Percentiles rank a stretch among this genome's conserved stretches.
Evolutionary conservation across 2,329 filamentous ascomycete genomes (phyloP).

Genomic region (Dactylellina parvicollis): DNA sequence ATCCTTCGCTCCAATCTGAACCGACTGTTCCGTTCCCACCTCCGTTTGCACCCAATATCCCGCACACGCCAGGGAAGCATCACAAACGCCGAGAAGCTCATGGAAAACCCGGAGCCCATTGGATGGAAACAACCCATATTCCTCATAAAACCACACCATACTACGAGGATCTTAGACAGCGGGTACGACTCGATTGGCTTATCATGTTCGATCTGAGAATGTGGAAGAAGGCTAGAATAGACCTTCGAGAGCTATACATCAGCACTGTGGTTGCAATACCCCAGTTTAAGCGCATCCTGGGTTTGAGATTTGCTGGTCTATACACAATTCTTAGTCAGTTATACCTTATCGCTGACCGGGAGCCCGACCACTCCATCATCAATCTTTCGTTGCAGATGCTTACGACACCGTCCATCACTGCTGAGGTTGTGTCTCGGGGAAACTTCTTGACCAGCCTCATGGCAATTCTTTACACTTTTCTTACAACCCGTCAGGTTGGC

Average conservation of each 20-base stretch:
- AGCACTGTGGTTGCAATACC: constrained; percentile 95
- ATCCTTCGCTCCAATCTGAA: constrained; percentile 57
- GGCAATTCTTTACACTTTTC: constrained; percentile 95
- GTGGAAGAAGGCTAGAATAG: constrained; percentile 95
- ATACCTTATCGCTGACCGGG: constrained; percentile 93
- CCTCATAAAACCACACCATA: constrained; percentile 70
- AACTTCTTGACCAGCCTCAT: constrained; percentile 96
- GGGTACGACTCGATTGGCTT: constrained; percentile 90
- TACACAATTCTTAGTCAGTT: constrained; percentile 94
- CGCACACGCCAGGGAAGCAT: constrained; percentile 76
- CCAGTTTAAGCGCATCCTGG: constrained; percentile 92
- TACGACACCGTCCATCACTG: constrained; percentile 94
- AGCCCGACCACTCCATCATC: constrained; percentile 98
- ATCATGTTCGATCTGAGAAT: constrained; percentile 92
- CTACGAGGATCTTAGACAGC: constrained; percentile 87
- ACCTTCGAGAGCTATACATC: constrained; percentile 92
- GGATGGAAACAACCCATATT: constrained; percentile 83
- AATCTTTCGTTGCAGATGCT: constrained; percentile 96
- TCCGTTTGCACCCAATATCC: constrained; percentile 68
- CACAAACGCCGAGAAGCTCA: constrained; percentile 66
- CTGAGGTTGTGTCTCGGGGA: constrained; percentile 90
- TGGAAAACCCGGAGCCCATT: constrained; percentile 70
- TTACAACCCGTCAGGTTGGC: constrained; percentile 94
- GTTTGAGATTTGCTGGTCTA: constrained; percentile 89
- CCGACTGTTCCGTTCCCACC: constrained; percentile 67